Conservation (phyloP, 805 yeast genomes). For the Myxozyma nipponensis region DNA sequence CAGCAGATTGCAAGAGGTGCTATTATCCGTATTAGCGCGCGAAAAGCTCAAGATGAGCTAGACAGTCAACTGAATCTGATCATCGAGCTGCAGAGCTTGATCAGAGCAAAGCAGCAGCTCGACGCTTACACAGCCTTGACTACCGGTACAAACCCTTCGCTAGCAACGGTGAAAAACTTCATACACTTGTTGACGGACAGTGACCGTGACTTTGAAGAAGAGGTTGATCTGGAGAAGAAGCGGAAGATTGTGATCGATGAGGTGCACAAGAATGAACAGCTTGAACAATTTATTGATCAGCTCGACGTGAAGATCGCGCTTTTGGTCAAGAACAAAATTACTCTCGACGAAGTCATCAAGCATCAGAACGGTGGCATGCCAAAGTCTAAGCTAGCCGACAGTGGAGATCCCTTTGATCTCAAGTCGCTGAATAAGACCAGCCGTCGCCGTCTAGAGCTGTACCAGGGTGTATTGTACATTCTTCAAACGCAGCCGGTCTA, state of each 20-base stretch:
- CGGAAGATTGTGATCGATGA: conserved; percentile 67
- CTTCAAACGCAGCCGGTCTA: conserved; percentile 81
- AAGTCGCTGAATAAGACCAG: conserved; percentile 40
- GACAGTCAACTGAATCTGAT: conserved; percentile 53
- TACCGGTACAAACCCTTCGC: conserved; percentile 68
- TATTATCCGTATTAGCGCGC: conserved; percentile 28
- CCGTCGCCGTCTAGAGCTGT: conserved; percentile 53
- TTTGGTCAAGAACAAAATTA: conserved; percentile 71
- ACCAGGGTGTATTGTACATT: conserved; percentile 74
- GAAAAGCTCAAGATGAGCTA: conserved; percentile 40
- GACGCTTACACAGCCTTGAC: conserved; percentile 71
- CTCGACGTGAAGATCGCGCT: conserved; percentile 74
- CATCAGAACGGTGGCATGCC: conserved; percentile 41
- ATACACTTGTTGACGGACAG: conserved; percentile 69
- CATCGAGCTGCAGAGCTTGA: conserved; percentile 66
- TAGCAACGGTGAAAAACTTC: conserved; percentile 71
- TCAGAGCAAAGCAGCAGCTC: conserved; percentile 65
- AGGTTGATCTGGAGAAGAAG: conserved; percentile 59
- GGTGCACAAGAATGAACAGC: conserved; percentile 63
- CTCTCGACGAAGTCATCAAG: conserved; percentile 61
- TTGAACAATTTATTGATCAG: conserved; percentile 71
- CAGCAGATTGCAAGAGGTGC: conserved; percentile 38
- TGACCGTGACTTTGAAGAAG: conserved; percentile 71
- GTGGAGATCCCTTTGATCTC: conserved; percentile 37
- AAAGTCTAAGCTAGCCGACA: conserved; percentile 15